Evolutionary conservation across 768 basidiomycete species (phyloP), one percentile per base, ranked within the genome.

Genomic region (Suillus americanus): DNA sequence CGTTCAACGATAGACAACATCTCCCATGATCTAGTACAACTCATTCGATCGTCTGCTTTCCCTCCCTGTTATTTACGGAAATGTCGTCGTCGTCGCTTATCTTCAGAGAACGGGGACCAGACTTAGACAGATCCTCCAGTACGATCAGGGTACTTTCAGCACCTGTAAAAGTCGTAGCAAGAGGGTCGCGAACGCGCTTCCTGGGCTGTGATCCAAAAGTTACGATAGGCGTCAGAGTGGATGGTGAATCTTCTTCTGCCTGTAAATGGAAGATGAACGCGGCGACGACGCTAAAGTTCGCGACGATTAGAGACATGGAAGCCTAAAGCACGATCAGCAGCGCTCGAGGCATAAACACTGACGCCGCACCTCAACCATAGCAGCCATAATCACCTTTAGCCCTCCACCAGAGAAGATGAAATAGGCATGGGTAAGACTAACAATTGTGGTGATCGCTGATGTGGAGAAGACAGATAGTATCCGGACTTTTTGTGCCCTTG

Each of bases 381-480:
- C 51, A 53, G 51, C 9, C 51, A 53, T 20, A 5, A 20, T 2
- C 51, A 2, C 51, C 51, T 30, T 53, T 10, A 20, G 2, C 28
- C 51, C 51, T 30, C 51, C 51, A 53, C 1, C 8, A 10, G 51
- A 30, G 4, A 30, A 53, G 66, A 80, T 78, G 35, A 74, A 75
- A 6, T 61, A 70, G 0, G 81, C 82, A 56, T 86, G 85, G 2
- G 83, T 79, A 9, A 75, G 71, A 62, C 77, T 79, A 55, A 79
- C 79, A 48, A 81, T 66, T 8, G 81, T 85, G 6, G 84, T 85
- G 61, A 81, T 72, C 62, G 85, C 79, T 54, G 83, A 84, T 13
- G 87, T 79, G 12, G 85, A 85, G 72, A 87, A 87, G 61, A 86
- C 83, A 0, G 70, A 65, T 8, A 73, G 57, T 62, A 84, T 68